Base-by-base conservation (phyloP, 208 protist genomes). In the Trichomonas vaginalis region DNA sequence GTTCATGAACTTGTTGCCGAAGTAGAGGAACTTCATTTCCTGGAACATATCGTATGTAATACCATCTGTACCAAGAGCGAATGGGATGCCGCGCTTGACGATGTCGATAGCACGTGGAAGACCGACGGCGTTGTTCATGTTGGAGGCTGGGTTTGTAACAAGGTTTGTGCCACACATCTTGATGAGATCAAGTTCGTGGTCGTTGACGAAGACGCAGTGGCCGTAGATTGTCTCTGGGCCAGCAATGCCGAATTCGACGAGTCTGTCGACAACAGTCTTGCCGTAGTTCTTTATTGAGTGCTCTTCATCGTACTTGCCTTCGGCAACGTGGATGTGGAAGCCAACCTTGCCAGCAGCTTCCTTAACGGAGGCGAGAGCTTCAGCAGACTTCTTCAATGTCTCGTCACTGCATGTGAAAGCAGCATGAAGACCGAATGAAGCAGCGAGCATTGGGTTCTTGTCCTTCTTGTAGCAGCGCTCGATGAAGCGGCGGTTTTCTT, bases 41-140 rank as follows among this genome's bases (percentile, higher is more conserved):
- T 92, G 86, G 27, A 92, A 51, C 86, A 92, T 92, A 51, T 92
- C 86, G 17, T 92, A 92, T 51, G 86, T 92, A 0, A 92, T 92
- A 6, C 45, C 86, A 51, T 92, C 86, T 39, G 45, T 92, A 15
- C 86, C 86, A 1, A 92, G 45, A 51, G 86, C 45, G 6, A 92
- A 32, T 40, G 86, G 86, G 46, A 92, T 92, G 23, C 86, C 86
- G 15, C 86, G 86, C 35, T 92, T 92, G 14, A 92, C 17, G 17
- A 92, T 92, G 0, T 48, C 86, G 9, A 51, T 45, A 51, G 86
- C 86, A 21, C 86, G 12, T 48, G 86, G 45, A 51, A 92, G 17
- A 35, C 86, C 86, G 37, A 92, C 86, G 39, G 86, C 86, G 46
- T 92, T 92, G 21, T 51, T 51, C 12, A 51, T 35, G 37, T 92